Conservation (phyloP, 202 grass and related monocot species). For the Eragrostis tef region DNA sequence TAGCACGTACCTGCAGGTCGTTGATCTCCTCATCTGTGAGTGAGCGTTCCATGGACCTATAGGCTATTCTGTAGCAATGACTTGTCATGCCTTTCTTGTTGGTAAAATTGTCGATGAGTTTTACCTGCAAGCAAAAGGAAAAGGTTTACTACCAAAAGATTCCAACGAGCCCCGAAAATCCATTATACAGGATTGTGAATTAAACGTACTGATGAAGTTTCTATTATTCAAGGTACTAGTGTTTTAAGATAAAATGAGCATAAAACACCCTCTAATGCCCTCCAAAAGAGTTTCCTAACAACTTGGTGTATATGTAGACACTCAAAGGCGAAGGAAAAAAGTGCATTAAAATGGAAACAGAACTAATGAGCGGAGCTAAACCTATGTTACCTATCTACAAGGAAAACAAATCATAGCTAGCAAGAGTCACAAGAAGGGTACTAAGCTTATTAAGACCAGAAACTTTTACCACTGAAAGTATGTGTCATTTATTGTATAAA, state of each 20-base stretch:
- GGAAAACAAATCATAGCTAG: not conserved
- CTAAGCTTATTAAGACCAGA: conserved; percentile 5
- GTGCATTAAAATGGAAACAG: not conserved
- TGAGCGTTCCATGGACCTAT: conserved; percentile 86
- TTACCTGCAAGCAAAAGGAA: conserved; percentile 60
- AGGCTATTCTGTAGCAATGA: conserved; percentile 90
- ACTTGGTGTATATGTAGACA: not conserved
- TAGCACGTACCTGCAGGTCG: conserved; percentile 65
- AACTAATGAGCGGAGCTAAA: not conserved
- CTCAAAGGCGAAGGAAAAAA: conserved; percentile 5
- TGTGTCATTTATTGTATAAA: conserved; percentile 23
- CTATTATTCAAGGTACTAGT: not conserved
- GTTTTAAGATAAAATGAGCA: conserved; percentile 9
- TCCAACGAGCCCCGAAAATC: not conserved
- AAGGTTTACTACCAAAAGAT: not conserved
- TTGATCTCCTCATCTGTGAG: conserved; percentile 95
- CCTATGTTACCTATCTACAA: not conserved
- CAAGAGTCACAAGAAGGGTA: not conserved
- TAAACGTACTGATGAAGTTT: not conserved
- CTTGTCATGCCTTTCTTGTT: conserved; percentile 98
- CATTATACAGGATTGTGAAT: conserved; percentile 21
- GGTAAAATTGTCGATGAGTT: conserved; percentile 90
- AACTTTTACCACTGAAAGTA: conserved; percentile 9
- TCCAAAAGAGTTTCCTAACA: not conserved
- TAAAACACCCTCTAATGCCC: conserved; percentile 1